Base-by-base conservation (phyloP, 2,329 filamentous ascomycete species). In the Paradendryphiella salina region DNA sequence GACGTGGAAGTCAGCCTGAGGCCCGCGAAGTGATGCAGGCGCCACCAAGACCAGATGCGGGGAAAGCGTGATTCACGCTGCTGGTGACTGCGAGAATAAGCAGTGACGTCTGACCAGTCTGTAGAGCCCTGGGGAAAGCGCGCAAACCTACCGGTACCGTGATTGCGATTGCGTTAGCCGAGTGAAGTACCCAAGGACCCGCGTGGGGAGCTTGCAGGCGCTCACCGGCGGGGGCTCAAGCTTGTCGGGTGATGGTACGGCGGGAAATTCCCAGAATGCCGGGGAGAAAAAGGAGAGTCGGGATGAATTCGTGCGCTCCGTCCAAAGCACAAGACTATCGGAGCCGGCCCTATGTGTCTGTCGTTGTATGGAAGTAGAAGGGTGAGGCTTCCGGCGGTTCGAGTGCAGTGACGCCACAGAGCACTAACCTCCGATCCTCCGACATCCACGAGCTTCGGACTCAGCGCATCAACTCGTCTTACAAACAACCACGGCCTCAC, bases 271-370 rank as follows among this genome's bases (percentile, higher is more conserved):
- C 20, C n/a, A 29, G 29, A 35, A 9, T 7, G 41, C 20, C 13
- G 13, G 43, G 34, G 29, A 31, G 36, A 17, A 15, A 5, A 17
- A 11, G 11, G 3, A 17, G n/a, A 32, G 43, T 11, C n/a, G 15
- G 11, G 8, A 14, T 38, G 40, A 6, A 31, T 20, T 35, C 13
- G 20, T 29, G 11, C 35, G 33, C 21, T 41, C 20, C 15, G 29
- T 37, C 21, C 9, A 32, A 14, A 11, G 38, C 38, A 31, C 37
- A 36, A 20, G 14, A 18, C 35, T 50, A 29, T 40, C 47, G 37
- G 42, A 39, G 31, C 28, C 44, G 47, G 56, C 56, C 63, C 60
- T 66, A 72, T 69, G 70, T 72, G 69, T 71, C 65, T 66, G 46
- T 45, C 51, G 47, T 38, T 67, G 52, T 66, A 58, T 70, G 68